These are phyloP conservation scores for Barnettozyma sucrosica DNA, from an alignment of 805 yeast genomes.

Conservation along the genomic window DNA sequence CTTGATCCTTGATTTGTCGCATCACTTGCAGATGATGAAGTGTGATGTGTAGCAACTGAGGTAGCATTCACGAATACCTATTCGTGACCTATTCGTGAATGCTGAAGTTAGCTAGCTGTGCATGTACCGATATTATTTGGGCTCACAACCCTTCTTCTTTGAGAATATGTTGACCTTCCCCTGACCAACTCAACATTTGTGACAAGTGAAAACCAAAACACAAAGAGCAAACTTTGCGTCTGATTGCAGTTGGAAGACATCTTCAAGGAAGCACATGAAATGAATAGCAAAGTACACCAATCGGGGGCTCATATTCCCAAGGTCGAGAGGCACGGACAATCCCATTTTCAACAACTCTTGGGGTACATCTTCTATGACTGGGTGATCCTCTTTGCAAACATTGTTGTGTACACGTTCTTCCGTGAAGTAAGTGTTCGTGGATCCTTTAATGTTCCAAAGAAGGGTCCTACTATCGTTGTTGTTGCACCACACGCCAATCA, in stretches of 20 bases:
- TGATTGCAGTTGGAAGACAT: too few relatives aligned
- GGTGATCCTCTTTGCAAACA: constrained; percentile 19
- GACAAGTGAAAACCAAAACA: not conserved
- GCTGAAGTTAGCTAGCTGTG: too few relatives aligned
- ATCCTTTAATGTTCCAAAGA: constrained; percentile 52
- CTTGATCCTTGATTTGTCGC: too few relatives aligned
- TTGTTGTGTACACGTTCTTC: constrained; percentile 42
- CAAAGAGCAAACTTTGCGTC: not conserved
- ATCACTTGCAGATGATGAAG: too few relatives aligned
- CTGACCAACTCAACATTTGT: not conserved
- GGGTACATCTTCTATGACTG: constrained; percentile 15
- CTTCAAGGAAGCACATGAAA: not conserved
- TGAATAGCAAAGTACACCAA: not conserved
- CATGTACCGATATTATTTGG: too few relatives aligned
- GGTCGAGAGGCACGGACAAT: not conserved
- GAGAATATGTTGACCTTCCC: too few relatives aligned
- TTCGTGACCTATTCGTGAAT: too few relatives aligned
- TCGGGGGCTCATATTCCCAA: not conserved
- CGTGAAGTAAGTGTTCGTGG: constrained; percentile 72
- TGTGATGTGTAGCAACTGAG: too few relatives aligned
- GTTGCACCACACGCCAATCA: constrained; percentile 87
- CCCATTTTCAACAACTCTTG: not conserved
- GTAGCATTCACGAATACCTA: too few relatives aligned
- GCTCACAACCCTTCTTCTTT: too few relatives aligned
- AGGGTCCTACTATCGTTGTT: constrained; percentile 68